Conservation (phyloP, 2,329 filamentous ascomycete genomes). For the Conoideocrella luteorostrata region DNA sequence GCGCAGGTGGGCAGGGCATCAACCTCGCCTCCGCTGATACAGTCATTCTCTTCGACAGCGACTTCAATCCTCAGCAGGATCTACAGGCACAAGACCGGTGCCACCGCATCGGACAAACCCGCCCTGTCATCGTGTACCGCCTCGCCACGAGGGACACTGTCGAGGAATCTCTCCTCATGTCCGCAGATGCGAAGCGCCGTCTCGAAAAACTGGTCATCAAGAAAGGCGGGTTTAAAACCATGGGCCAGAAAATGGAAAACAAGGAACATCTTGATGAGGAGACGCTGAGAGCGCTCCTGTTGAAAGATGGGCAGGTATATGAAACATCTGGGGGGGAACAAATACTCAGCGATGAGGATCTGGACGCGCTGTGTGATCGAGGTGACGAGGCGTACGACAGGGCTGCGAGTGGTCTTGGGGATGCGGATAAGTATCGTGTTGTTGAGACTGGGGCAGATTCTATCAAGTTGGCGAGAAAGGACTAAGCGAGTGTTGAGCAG, state of each 20-base stretch:
- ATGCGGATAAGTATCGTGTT: constrained; percentile 64
- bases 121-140: constrained; percentile 87
- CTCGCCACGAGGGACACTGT: constrained; percentile 91
- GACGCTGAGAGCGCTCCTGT: constrained; percentile 52
- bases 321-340: constrained; percentile 52
- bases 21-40: constrained; percentile 90
- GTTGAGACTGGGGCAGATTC: constrained; percentile 66
- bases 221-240: constrained; percentile 75
- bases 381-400: constrained; percentile 57
- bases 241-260: constrained; percentile 53
- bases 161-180: constrained; percentile 78
- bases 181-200: constrained; percentile 84
- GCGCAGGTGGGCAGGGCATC: constrained; percentile 91
- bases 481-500: not conserved
- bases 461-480: constrained; percentile 34
- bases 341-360: constrained; percentile 67
- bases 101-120: constrained; percentile 88
- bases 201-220: constrained; percentile 94
- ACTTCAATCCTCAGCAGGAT: constrained; percentile 97
- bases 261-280: constrained; percentile 54
- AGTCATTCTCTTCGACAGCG: constrained; percentile 79
- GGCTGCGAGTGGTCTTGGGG: constrained; percentile 72
- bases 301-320: constrained; percentile 66
- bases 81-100: constrained; percentile 93
- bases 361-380: constrained; percentile 74